A percentile compares a stretch with the other conserved stretches of the same genome.
These are phyloP conservation scores for Knoxdaviesia proteae DNA, from an alignment of 2,329 filamentous ascomycete species.

Conservation along the genomic window DNA sequence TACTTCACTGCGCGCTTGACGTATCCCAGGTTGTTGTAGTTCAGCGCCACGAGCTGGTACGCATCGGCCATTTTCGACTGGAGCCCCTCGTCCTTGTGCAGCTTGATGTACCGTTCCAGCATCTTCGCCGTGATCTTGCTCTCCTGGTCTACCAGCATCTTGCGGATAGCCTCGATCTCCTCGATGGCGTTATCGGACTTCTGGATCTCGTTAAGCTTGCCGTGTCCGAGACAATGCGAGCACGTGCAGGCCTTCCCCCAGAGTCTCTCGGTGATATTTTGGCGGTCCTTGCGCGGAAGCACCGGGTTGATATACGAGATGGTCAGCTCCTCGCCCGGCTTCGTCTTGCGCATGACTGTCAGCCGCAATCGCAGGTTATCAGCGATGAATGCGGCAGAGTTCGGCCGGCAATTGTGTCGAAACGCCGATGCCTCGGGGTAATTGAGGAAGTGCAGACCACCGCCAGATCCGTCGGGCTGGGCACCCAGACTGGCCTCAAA, in stretches of 20 bases:
- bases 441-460: background rate
- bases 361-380: constrained; percentile 17
- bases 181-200: constrained; percentile 17
- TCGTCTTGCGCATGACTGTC: constrained; percentile 17
- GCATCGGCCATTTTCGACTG: constrained; percentile 14
- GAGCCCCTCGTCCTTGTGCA: constrained; percentile 19
- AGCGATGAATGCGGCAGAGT: constrained; percentile 22
- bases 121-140: constrained; percentile 9
- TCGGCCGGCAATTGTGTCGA: constrained; percentile 21
- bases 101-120: constrained; percentile 17
- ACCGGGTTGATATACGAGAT: constrained; percentile 19
- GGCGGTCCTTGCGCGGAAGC: constrained; percentile 9
- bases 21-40: constrained; percentile 18
- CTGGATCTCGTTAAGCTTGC: constrained; percentile 5
- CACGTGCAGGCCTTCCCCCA: constrained; percentile 18
- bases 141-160: constrained; percentile 1
- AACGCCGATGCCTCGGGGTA: background rate
- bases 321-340: constrained; percentile 20
- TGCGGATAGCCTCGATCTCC: constrained; percentile 12
- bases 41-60: constrained; percentile 16
- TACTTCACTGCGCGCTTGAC: constrained; percentile 17
- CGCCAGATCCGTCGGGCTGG: background rate
- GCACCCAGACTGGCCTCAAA: constrained; percentile 1
- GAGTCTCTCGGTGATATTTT: constrained; percentile 14
- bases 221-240: constrained; percentile 14